Evolutionary conservation across 1,139 yeast genomes (phyloP).

Genomic region (Candida gigantensis): DNA sequence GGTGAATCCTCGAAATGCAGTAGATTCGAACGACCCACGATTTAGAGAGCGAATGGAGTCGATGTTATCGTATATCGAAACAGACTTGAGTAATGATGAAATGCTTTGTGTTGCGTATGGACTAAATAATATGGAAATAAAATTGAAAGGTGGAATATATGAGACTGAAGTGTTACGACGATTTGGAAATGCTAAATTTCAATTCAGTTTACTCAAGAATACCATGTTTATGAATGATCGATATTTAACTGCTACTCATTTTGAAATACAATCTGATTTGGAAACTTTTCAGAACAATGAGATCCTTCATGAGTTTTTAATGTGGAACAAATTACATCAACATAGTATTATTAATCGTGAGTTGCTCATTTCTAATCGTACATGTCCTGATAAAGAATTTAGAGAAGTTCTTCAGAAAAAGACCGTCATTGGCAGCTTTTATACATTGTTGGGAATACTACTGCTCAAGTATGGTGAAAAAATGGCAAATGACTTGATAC

Average conservation of each 20-base stretch:
- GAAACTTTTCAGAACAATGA: slow-evolving; percentile 21
- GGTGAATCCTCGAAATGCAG: neutral
- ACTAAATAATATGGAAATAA: slow-evolving; percentile 11
- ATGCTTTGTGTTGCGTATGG: slow-evolving; percentile 11
- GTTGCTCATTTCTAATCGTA: slow-evolving; percentile 7
- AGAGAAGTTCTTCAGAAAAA: no score
- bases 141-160: slow-evolving; percentile 5
- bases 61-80: slow-evolving; percentile 1
- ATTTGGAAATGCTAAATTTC: slow-evolving; percentile 13
- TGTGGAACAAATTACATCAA: slow-evolving; percentile 24
- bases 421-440: slow-evolving; percentile 39
- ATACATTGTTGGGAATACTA: slow-evolving; percentile 41
- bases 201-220: slow-evolving; percentile 12
- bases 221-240: slow-evolving; percentile 27
- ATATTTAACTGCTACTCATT: slow-evolving; percentile 28
- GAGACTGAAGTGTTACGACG: slow-evolving; percentile 17
- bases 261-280: slow-evolving; percentile 25
- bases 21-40: neutral
- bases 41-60: neutral
- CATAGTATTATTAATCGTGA: slow-evolving; percentile 11
- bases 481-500: slow-evolving; percentile 14
- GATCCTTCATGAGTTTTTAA: slow-evolving; percentile 37
- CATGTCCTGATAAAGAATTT: no score
- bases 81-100: slow-evolving; percentile 5
- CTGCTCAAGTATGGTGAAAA: slow-evolving; percentile 30